A percentile compares a stretch with the other conserved stretches of the same genome.
Conservation (phyloP, 768 basidiomycete species). For the Pleurotus ostreatus region DNA sequence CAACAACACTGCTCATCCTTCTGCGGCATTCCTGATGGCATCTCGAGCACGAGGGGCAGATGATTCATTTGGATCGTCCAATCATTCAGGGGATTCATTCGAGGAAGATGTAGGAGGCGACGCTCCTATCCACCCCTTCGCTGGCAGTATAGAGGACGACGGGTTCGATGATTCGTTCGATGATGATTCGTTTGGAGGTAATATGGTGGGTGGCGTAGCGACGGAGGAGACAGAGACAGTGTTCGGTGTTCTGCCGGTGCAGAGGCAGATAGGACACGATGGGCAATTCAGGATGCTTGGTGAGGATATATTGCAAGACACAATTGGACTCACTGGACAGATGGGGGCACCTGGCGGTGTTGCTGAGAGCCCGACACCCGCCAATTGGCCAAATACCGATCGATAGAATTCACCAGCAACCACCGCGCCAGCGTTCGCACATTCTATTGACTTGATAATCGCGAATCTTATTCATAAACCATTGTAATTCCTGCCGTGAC, state of each 20-base stretch:
- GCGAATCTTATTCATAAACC: too few relatives aligned
- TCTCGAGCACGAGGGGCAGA: conserved; percentile 37
- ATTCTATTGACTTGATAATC: too few relatives aligned
- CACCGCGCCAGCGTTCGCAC: too few relatives aligned
- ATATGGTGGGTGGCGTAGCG: conserved; percentile 35
- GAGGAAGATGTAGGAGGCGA: conserved; percentile 38
- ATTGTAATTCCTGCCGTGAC: too few relatives aligned
- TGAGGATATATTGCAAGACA: conserved; percentile 58
- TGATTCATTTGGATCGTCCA: conserved; percentile 49
- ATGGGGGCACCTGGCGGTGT: conserved; percentile 43
- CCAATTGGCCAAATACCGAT: conserved; percentile 13
- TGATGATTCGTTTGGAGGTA: conserved; percentile 51
- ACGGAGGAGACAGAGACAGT: conserved; percentile 56
- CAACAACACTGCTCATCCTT: conserved; percentile 59
- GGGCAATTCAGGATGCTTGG: conserved; percentile 54
- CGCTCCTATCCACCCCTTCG: conserved; percentile 61
- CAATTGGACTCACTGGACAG: conserved; percentile 54
- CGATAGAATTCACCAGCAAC: background rate
- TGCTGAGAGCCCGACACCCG: conserved; percentile 68
- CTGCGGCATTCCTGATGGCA: conserved; percentile 69
- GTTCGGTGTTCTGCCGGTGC: conserved; percentile 63
- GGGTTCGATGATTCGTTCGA: conserved; percentile 52
- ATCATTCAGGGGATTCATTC: conserved; percentile 56
- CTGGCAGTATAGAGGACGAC: conserved; percentile 32
- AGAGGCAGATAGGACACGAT: conserved; percentile 25